Percentiles rank a stretch among this genome's conserved stretches.
Conservation (phyloP, 768 basidiomycete genomes). For the Collybia nuda region DNA sequence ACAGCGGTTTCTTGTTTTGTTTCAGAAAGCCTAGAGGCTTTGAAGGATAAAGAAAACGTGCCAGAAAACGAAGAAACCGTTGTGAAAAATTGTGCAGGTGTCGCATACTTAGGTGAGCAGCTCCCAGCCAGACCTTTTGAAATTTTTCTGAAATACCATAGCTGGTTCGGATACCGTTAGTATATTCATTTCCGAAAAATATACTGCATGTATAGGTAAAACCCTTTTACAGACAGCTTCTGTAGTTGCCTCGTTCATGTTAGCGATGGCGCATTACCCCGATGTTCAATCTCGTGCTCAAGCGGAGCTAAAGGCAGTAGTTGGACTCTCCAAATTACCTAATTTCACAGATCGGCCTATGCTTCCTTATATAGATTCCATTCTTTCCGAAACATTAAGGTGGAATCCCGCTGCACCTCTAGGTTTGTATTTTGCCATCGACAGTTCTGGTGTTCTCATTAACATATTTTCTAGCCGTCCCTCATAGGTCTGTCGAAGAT, state of each 20-base stretch:
- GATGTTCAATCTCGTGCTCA: constrained; percentile 9
- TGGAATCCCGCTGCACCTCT: constrained; percentile 10
- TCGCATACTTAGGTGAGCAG: constrained; percentile 18
- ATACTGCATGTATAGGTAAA: constrained; percentile 5
- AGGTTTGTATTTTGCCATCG: background rate
- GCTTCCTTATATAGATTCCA: constrained; percentile 11
- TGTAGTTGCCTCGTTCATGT: constrained; percentile 5
- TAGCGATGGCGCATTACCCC: constrained; percentile 14
- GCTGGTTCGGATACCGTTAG: background rate
- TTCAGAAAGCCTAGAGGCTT: too few species aligned
- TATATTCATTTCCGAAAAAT: background rate
- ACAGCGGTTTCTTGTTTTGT: too few species aligned
- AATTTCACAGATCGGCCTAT: constrained; percentile 4
- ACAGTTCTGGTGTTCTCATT: too few species aligned
- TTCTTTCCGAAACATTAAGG: constrained; percentile 13
- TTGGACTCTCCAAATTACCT: constrained; percentile 7
- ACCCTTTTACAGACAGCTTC: background rate
- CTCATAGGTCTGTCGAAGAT: background rate
- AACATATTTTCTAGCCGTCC: background rate
- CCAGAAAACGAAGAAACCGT: constrained; percentile 9
- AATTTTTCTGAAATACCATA: background rate
- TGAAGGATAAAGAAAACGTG: background rate
- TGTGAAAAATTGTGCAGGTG: constrained; percentile 16
- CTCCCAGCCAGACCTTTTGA: constrained; percentile 1
- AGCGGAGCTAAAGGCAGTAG: constrained; percentile 6